Evolutionary conservation across 371 early-diverging fungal genomes (phyloP), one percentile per base, ranked within the genome.

Genomic region (Zopfochytrium polystomum): DNA sequence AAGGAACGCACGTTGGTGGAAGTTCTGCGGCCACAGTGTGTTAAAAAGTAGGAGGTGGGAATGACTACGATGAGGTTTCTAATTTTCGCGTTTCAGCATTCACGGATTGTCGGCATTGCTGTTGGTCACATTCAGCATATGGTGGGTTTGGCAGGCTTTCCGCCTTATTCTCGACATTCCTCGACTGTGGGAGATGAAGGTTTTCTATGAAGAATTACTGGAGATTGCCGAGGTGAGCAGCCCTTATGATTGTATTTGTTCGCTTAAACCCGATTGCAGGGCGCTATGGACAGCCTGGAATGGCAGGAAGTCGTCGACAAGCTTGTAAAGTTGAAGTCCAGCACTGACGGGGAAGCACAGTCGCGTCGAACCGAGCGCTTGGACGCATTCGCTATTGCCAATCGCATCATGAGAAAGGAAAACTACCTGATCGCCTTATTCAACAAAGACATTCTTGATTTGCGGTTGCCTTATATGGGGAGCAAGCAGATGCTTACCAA

Each of bases 341-440:
- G 66, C 27, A 72, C 78, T 38, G 65, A 74, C 30, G 66, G 70
- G 29, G 71, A 76, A 6, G 61, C 76, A 20, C 67, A 76, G 53
- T 32, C n/a, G 6, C 59, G 54, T 0, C 52, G 49, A 1, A 15
- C 52, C 13, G 60, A 63, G 7, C 57, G 53, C 23, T 70, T 98
- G 30, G 88, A 93, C 62, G 94, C 90, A 6, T 90, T 91, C 60
- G 84, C 79, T 51, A 87, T 97, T 33, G 87, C 94, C 20, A 92
- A 90, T 71, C 85, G 96, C 32, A 95, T 98, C 58, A 85, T 97
- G 90, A 87, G 97, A n/a, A 83, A 87, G 55, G 99, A 98, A 42
- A 98, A 98, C 73, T 97, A 95, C 70, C 71, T 96, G 75, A 87
- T 97, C 58, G 96, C 95, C 6, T 68, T 98, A 48, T 88, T 95